Evolutionary conservation across 1,139 yeast species (phyloP), one percentile per base, ranked within the genome.

Genomic region (Casaregolazyma lundiana): DNA sequence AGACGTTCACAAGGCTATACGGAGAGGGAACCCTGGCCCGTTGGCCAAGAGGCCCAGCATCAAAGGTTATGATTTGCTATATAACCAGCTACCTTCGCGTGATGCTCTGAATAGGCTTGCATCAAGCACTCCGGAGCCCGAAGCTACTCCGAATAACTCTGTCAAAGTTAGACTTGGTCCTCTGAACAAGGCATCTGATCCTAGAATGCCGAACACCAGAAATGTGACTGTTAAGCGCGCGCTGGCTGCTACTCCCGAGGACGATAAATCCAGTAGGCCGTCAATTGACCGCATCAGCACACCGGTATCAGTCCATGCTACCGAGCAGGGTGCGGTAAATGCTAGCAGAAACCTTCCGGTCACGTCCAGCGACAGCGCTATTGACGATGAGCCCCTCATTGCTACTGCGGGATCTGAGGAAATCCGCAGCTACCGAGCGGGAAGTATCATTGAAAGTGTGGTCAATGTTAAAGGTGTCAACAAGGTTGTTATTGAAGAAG

Each of bases 1-100:
- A 50, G 97, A 89, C 66, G 86, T 90, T 53, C 89, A 88, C 65
- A 85, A 85, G 56, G 85, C 87, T 57, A 88, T 89, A 60, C 84
- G 84, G 63, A 55, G 66, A 58, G 76, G 78, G 29, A 81, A 81
- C 54, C 96, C 96, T 1, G 95, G 95, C 2, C 96, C 96, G 0
- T 71, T 88, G 52, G 75, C 86, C 15, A 84, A 83, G 62, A 72
- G 32, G 32, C 32, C 32, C 32, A 26, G 32, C 32, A 26, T 26
- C 32, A 26, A 26, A 11, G 15, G 32, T 26, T 40, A 40, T 20
- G 43, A 40, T 40, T 40, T 35, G 32, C 29, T 40, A 20, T 30
- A 30, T 20, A 22, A 30, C 21, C 37, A 22, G 19, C 22, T 40
- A 16, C 38, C 41, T n/a, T 22, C 43, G 20, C 37, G 30, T 20